Evolutionary conservation across 768 basidiomycete genomes (phyloP), one percentile per base, ranked within the genome.

Genomic region (Candolleomyces efflorescens): DNA sequence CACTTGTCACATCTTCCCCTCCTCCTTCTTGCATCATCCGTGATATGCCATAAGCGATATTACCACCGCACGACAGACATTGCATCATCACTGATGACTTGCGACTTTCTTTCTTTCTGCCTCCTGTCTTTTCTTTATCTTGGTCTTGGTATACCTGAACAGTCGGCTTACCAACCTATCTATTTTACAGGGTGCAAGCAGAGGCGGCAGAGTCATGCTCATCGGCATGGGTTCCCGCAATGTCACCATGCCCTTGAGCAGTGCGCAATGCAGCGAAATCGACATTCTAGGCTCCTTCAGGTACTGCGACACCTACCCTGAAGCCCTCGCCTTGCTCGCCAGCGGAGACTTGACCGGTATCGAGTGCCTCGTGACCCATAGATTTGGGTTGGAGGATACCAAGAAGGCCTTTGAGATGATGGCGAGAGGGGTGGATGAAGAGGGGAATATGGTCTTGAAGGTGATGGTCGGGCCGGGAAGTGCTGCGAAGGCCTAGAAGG

Each of bases 181-280:
- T 62, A 26, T 60, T 46, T 51, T 58, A 43, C 69, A 94, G 92
- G 83, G 87, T 64, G 92, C 94, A 15, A 77, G 81, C 53, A 78
- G 90, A 17, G 95, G 94, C 52, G 92, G 92, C 51, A 92, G 89
- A 68, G 92, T 97, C 56, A 87, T 93, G 80, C 89, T 94, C 65
- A 85, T 98, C 62, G 96, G 96, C 20, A 98, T 98, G 96, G 96
- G 96, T 63, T 84, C 92, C 15, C 83, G 87, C 58, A 89, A 87
- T 64, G 83, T 88, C 56, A 78, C 81, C 61, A 78, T 97, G 54
- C 96, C 96, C n/a, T 80, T 94, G 56, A 87, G 89, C 44, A 79
- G 82, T 26, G 90, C 94, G 41, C 88, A 92, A 15, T 71, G 87
- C 56, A 86, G 95, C 53, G 95, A 97, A 73, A 92, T 98, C 59